Percentiles rank a stretch among this genome's conserved stretches.
These are phyloP conservation scores for Coemansia sp. DNA, from an alignment of 192 early-diverging fungal species.

Conservation along the genomic window DNA sequence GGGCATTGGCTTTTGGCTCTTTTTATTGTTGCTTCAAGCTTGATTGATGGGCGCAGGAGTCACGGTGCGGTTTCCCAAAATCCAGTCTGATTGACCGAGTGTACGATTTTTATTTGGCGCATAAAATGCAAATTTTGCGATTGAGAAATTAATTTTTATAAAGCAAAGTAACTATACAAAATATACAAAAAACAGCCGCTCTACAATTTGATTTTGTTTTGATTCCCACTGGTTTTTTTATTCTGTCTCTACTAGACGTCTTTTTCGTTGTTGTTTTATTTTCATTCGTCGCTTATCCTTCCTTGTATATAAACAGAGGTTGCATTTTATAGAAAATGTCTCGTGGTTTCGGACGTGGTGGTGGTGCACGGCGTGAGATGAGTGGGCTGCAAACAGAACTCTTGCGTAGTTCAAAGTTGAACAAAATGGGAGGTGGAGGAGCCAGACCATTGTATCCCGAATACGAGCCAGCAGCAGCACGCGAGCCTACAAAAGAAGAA, in stretches of 20 bases:
- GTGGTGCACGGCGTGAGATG: slow-evolving; percentile 31
- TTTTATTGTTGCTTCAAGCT: neutral
- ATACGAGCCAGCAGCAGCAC: slow-evolving; percentile 14
- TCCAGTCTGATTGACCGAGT: too few species aligned
- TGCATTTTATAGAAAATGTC: slow-evolving; percentile 20
- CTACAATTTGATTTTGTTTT: neutral
- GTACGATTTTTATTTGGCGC: too few species aligned
- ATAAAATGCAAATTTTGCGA: too few species aligned
- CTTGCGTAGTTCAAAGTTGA: slow-evolving; percentile 18
- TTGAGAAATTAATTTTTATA: too few species aligned
- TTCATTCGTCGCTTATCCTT: too few species aligned
- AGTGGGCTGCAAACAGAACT: slow-evolving; percentile 46
- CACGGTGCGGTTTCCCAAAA: too few species aligned
- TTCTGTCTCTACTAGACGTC: too few species aligned
- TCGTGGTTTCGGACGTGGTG: slow-evolving; percentile 38
- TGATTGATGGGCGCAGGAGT: too few species aligned
- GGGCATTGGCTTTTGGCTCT: neutral
- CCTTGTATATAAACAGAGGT: too few species aligned
- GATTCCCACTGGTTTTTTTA: neutral
- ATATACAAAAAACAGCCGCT: too few species aligned
- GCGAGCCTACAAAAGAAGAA: slow-evolving; percentile 29
- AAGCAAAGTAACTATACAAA: too few species aligned
- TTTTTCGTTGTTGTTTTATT: too few species aligned
- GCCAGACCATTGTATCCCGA: slow-evolving; percentile 16
- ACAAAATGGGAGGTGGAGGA: slow-evolving; percentile 5